A percentile compares a stretch with the other conserved stretches of the same genome.
phyloP scores from a whole-genome alignment of 345 rosid genomes.

The Abelmoschus esculentus region DNA sequence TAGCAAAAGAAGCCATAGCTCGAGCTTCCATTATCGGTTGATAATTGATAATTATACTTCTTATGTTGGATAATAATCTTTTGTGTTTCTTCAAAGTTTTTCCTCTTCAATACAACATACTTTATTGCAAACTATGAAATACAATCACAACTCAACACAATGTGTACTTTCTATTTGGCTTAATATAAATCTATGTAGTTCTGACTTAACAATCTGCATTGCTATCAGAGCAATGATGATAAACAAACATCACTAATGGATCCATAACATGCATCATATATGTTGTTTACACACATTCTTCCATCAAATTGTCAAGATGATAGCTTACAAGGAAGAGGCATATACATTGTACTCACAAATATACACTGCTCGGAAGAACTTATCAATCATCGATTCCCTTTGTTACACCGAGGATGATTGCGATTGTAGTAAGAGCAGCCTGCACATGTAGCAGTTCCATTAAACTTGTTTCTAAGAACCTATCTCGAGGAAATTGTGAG shows the following conservation, averaged over 20 bases:
- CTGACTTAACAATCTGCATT: not conserved
- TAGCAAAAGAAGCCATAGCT: conserved; percentile 35
- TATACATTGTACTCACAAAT: not conserved
- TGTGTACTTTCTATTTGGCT: not conserved
- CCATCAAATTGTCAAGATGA: not conserved
- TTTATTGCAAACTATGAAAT: not conserved
- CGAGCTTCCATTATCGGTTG: conserved; percentile 9
- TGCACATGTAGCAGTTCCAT: conserved; percentile 19
- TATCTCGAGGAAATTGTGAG: not conserved
- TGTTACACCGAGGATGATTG: conserved; percentile 54
- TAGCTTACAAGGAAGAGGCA: not conserved
- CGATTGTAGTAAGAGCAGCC: conserved; percentile 75
- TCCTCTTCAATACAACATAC: not conserved
- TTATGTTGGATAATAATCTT: too few relatives aligned
- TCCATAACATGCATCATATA: not conserved
- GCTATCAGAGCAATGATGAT: not conserved
- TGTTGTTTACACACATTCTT: not conserved
- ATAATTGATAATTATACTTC: too few relatives aligned
- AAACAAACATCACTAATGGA: not conserved
- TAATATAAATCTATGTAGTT: not conserved
- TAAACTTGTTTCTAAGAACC: not conserved
- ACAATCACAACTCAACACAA: not conserved
- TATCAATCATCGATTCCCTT: conserved; percentile 34
- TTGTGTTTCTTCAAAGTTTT: not conserved
- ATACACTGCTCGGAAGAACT: not conserved